Base-by-base conservation (phyloP, 495 filamentous ascomycete species). In the Hyaloscypha hepaticicola region DNA sequence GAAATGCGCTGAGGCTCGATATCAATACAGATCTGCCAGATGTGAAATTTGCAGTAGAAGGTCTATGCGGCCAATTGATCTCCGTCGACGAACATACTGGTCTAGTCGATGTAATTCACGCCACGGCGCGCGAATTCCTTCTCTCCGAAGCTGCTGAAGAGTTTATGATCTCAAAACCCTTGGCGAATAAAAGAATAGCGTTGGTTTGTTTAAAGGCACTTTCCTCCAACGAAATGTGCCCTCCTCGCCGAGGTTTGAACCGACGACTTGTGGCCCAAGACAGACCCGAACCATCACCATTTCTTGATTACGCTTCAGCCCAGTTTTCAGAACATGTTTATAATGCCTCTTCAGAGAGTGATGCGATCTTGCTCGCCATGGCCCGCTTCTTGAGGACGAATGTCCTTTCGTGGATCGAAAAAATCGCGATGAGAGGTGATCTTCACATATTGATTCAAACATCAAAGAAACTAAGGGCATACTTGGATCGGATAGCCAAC, bases 101-200 rank as follows among this genome's bases (percentile, higher is more conserved):
- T 2, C 66, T 74, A 21, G 73, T 79, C 11, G 64, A 72, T n/a
- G 66, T 81, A 25, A 65, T 80, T 21, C 80, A 83, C 64, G 69
- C 77, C 33, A 81, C 77, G 0, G 78, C 77, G 0, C 60, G 50
- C 58, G 58, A 68, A 38, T 66, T 31, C 28, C 50, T 70, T 7
- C 29, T 52, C n/a, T n/a, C n/a, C n/a, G n/a, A n/a, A n/a, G n/a
- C n/a, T n/a, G n/a, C n/a, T n/a, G n/a, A n/a, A n/a, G n/a, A n/a
- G n/a, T n/a, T n/a, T n/a, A n/a, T n/a, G n/a, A n/a, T n/a, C n/a
- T n/a, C n/a, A n/a, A n/a, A n/a, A n/a, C n/a, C n/a, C n/a, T n/a
- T n/a, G n/a, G n/a, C n/a, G n/a, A n/a, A n/a, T n/a, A n/a, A n/a
- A n/a, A n/a, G n/a, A n/a, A n/a, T n/a, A n/a, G n/a, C n/a, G n/a